phyloP scores from a whole-genome alignment of 352 stramenopile species.

The Globisporangium iwayamae region DNA sequence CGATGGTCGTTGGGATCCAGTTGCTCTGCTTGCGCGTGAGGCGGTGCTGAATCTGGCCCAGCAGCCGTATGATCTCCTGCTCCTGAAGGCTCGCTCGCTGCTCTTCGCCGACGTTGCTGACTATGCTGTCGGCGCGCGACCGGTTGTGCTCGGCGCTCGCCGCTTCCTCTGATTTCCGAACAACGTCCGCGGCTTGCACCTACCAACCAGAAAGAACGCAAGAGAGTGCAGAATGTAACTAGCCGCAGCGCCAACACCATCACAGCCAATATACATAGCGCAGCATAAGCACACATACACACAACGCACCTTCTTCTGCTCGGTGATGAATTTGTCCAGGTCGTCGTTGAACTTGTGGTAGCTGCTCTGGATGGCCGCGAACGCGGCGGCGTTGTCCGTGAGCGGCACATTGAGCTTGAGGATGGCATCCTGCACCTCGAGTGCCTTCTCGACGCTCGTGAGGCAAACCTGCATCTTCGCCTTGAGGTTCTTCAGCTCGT shows the following conservation, averaged over 20 bases:
- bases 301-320: conserved; percentile 42
- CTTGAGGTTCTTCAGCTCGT: conserved; percentile 61
- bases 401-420: conserved; percentile 60
- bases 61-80: conserved; percentile 39
- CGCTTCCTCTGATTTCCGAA: conserved; percentile 11
- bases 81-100: conserved; percentile 2
- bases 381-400: conserved; percentile 50
- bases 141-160: conserved; percentile 12
- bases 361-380: conserved; percentile 48
- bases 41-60: conserved; percentile 55
- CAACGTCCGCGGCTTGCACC: conserved; percentile 31
- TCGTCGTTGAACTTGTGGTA: conserved; percentile 47
- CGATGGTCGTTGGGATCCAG: conserved; percentile 65
- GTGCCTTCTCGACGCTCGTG: conserved; percentile 47
- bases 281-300: background rate
- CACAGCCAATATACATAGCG: background rate
- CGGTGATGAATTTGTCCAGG: conserved; percentile 44
- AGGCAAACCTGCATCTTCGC: conserved; percentile 56
- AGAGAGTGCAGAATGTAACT: background rate
- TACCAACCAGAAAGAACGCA: conserved; percentile 8
- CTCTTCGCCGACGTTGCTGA: conserved; percentile 20
- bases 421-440: conserved; percentile 61
- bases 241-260: background rate
- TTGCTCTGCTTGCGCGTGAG: conserved; percentile 60
- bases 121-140: conserved; percentile 18